Base-by-base conservation (phyloP, 805 yeast species). In the Candida manassasensis region DNA sequence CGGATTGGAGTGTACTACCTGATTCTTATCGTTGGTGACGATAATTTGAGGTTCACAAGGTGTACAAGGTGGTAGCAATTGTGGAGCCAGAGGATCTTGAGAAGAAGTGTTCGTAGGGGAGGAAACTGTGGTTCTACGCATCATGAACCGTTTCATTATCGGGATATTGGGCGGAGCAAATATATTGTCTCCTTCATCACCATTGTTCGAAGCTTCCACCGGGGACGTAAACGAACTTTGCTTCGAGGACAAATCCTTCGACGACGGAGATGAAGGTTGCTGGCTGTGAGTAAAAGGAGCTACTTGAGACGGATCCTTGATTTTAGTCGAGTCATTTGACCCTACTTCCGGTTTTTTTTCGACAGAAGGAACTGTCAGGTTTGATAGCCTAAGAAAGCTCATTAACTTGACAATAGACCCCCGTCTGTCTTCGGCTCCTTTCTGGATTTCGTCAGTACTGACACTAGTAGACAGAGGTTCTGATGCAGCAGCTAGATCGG, bases 1-100 rank as follows among this genome's bases (percentile, higher is more conserved):
- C 16, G 75, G 71, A 48, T 69, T 75, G 11, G 65, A 57, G 15
- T 44, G 42, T 19, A 59, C 52, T 15, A 58, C 55, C 1, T 57
- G 57, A 6, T 40, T 30, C 17, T 29, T 28, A 34, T 28, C 36
- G 32, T 31, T 27, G 22, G 32, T 36, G 6, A 43, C 37, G 28
- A 40, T 34, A 28, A 43, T 38, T 35, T 39, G 40, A 10, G 51
- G 48, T 34, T 36, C 32, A 31, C 12, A 10, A 19, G 10, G 22
- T 7, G 10, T 10, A 19, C 22, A 7, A 10, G 22, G 7, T 19
- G 22, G 9, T 19, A 10, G 9, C 10, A 10, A 19, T 19, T 19
- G 7, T 13, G 10, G 12, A 27, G 32, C 28, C 32, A 21, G 36
- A 41, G 22, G 19, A 38, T 40, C 36, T 42, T 21, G 42, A n/a